Conservation (phyloP, 345 rosid species). For the Angophora floribunda region DNA sequence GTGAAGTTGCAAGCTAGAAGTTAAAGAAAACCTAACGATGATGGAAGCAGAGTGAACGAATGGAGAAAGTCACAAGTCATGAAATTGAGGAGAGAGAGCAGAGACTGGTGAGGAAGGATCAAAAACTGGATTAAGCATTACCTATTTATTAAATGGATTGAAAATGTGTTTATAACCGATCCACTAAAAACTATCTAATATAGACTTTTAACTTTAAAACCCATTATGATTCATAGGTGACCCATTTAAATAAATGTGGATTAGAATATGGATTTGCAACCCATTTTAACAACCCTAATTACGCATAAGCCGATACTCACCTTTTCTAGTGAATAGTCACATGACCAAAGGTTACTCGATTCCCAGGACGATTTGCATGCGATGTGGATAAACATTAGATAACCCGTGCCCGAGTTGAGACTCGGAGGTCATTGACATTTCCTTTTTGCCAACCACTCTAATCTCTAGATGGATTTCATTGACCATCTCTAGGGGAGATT, state of each 20-base stretch:
- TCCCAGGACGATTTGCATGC: accelerated
- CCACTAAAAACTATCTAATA: too few species aligned
- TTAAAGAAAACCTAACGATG: not conserved
- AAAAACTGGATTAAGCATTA: accelerated
- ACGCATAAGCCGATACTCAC: accelerated
- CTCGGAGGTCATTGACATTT: accelerated
- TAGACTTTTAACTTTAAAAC: not conserved
- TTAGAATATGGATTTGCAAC: accelerated
- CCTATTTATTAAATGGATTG: not conserved
- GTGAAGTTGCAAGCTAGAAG: too few species aligned
- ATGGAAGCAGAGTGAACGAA: not conserved
- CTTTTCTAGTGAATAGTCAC: not conserved
- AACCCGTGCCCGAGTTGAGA: not conserved
- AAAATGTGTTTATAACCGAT: not conserved
- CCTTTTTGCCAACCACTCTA: not conserved
- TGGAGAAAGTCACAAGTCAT: accelerated
- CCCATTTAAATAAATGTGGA: not conserved
- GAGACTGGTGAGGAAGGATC: not conserved
- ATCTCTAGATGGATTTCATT: not conserved
- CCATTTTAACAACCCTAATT: not conserved
- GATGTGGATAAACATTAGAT: not conserved
- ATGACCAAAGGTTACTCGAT: too few species aligned
- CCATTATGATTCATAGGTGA: not conserved
- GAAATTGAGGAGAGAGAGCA: not conserved
- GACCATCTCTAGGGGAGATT: not conserved